Base-by-base conservation (phyloP, 1,139 yeast species). In the Meyerozyma smithsonii region DNA sequence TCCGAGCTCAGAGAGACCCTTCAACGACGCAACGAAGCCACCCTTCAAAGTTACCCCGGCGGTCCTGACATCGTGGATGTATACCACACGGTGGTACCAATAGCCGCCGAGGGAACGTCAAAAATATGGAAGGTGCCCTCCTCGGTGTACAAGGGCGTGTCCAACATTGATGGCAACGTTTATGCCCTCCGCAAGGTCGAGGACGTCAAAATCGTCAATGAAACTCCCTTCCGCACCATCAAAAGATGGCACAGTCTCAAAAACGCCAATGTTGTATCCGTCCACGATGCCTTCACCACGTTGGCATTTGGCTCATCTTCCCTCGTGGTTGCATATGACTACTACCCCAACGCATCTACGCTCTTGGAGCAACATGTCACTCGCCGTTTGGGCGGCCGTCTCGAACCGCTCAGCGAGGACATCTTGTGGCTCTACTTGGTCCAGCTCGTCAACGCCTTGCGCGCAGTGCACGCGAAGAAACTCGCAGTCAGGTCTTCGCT, bases 41-140 rank as follows among this genome's bases (percentile, higher is more conserved):
- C 92, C 3, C 66, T 89, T 46, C 90, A 85, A 58, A 74, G 81
- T 1, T 59, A 85, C 40, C 74, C 79, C 2, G 72, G 72, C 37
- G 64, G 87, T 35, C 96, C 96, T 0, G 84, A 81, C 26, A 77
- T 78, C 46, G 84, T 92, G n/a, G 84, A 84, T 44, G 79, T 74
- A 12, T 92, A 89, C 61, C 96, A 88, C 61, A 83, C 94, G 14
- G 69, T 92, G 43, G 92, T 85, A 28, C 96, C 97, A 2, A 70
- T 92, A 39, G 96, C 74, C 16, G 65, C 72, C 43, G 85, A 81
- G 38, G 69, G 52, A 66, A 64, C 61, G 17, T 72, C 77, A 4
- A 70, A 73, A 42, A 70, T 77, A 15, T 85, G 81, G 66, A 84
- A 84, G 1, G 72, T 77, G 42, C 70, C 75, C 3, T 77, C 82